Conservation (phyloP, 2,329 filamentous ascomycete species). For the Zymoseptoria ardabiliae region DNA sequence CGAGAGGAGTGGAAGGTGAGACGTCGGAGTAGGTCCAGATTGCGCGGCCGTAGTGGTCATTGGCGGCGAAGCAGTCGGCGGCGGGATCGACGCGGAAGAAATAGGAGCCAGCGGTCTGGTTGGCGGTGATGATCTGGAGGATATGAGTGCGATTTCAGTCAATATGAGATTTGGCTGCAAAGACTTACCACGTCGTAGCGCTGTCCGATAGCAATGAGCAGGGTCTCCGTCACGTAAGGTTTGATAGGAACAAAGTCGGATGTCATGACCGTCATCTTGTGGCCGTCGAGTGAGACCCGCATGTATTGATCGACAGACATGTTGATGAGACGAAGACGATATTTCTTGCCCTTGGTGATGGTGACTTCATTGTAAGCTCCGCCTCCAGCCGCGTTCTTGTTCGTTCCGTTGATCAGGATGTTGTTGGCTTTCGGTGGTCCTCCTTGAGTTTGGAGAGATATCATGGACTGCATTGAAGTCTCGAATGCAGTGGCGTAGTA, state of each 20-base stretch:
- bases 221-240: constrained; percentile 17
- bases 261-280: constrained; percentile 25
- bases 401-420: constrained; percentile 35
- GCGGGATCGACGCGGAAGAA: constrained; percentile 22
- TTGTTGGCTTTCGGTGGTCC: constrained; percentile 35
- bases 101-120: constrained; percentile 22
- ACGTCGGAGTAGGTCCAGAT: constrained; percentile 31
- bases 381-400: constrained; percentile 11
- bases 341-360: constrained; percentile 28
- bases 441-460: constrained; percentile 22
- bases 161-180: not conserved
- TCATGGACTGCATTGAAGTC: constrained; percentile 21
- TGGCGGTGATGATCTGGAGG: constrained; percentile 26
- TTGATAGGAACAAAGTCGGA: constrained; percentile 28
- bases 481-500: constrained; percentile 13
- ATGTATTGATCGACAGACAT: constrained; percentile 36
- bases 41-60: constrained; percentile 28
- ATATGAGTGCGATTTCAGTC: not conserved
- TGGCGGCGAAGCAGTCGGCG: constrained; percentile 26
- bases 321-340: constrained; percentile 39
- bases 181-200: constrained; percentile 27
- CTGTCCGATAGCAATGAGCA: constrained; percentile 29
- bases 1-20: constrained; percentile 19
- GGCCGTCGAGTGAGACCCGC: constrained; percentile 28
- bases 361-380: constrained; percentile 7